Evolutionary conservation across 345 rosid genomes (phyloP), one percentile per base, ranked within the genome.

Genomic region (Pistacia integerrima): DNA sequence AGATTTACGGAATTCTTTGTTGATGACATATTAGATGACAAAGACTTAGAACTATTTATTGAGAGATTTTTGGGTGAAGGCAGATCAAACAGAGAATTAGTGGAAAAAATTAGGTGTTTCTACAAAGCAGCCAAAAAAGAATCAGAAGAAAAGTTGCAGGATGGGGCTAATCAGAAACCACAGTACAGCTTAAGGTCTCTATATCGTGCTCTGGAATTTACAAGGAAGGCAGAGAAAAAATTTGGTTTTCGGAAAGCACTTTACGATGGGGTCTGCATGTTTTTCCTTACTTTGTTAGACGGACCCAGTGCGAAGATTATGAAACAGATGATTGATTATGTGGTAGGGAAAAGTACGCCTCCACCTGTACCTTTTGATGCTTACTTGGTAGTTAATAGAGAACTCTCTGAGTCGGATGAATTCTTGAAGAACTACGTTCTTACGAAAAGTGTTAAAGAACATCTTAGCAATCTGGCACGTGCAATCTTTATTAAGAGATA

Each of bases 141-240:
- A 60, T 90, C 97, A 38, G 94, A 88, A 69, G 98, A 95, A 85
- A 84, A 88, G 88, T 86, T 95, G 78, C 98, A 93, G 85, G 99
- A 95, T 89, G 99, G 99, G 66, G 99, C 98, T 64, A 95, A 93
- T 87, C 99, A 95, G 88, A 95, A 92, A 79, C 97, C 98, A 73
- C 97, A 93, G 76, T 95, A 88, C 78, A 95, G 99, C 88, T 87
- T 95, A 82, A 90, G 99, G 84, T 95, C 98, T 80, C 91, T 95
- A 33, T 95, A 88, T 75, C 93, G 98, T 64, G 92, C 99, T 36
- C 82, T 95, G 54, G 99, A 95, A 71, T 95, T 86, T 84, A 88
- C 86, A 33, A 92, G 82, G 73, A 84, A 86, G 86, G 97, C 96
- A 64, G 85, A 88, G 71, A 78, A 76, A 63, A 83, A 77, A 67